Conservation (phyloP, 129 eudicot genomes). For the Glebionis coronaria region DNA sequence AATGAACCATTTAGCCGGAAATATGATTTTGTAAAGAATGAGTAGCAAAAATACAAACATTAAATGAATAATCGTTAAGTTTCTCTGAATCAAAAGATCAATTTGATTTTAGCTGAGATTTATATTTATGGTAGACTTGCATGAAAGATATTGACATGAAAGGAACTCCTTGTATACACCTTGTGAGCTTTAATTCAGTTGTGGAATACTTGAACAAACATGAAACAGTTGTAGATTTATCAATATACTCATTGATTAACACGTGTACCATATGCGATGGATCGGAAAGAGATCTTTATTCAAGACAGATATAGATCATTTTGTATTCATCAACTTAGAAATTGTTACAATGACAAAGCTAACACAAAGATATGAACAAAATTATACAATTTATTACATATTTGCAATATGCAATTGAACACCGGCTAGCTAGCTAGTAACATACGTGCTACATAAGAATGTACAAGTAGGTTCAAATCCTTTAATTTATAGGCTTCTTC, state of each 20-base stretch:
- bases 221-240: too few relatives aligned
- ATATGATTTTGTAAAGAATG: too few relatives aligned
- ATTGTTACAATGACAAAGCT: neutral
- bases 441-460: slow-evolving; percentile 16
- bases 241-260: too few relatives aligned
- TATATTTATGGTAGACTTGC: neutral
- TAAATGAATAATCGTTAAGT: too few relatives aligned
- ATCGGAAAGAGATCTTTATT: neutral
- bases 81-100: too few relatives aligned
- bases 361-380: neutral
- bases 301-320: neutral
- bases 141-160: slow-evolving; percentile 8
- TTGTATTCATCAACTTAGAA: neutral
- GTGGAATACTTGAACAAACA: neutral
- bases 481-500: slow-evolving; percentile 3
- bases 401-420: slow-evolving; percentile 20
- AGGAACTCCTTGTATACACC: slow-evolving; percentile 2
- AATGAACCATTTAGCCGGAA: too few relatives aligned
- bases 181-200: neutral
- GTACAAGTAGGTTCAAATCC: slow-evolving; percentile 10
- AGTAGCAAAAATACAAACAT: too few relatives aligned
- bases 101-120: too few relatives aligned
- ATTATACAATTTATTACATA: slow-evolving; percentile 16
- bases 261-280: neutral
- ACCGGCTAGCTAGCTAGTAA: slow-evolving; percentile 21